Percentiles rank a stretch among this genome's conserved stretches.
These are phyloP conservation scores for Acacia confusa DNA, from an alignment of 306 rosid genomes.

Conservation along the genomic window DNA sequence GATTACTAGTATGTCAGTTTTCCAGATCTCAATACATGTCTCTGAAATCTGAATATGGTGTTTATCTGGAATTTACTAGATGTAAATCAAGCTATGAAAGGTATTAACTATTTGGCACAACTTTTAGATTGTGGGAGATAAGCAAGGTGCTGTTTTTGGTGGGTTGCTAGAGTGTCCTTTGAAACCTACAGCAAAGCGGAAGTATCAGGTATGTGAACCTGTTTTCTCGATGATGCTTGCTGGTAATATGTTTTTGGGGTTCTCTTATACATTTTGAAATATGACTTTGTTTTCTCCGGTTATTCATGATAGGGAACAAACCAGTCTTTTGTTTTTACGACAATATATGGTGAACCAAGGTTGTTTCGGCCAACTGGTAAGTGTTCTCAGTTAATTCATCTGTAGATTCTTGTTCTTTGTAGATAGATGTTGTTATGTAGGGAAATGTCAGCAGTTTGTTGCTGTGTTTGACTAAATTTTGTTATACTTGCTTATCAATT, in stretches of 20 bases:
- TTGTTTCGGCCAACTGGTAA: slow-evolving; percentile 97
- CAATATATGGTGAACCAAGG: slow-evolving; percentile 90
- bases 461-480: neutral
- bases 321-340: slow-evolving; percentile 89
- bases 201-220: slow-evolving; percentile 74
- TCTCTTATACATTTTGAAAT: slow-evolving; percentile 23
- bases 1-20: slow-evolving; percentile 70
- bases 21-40: slow-evolving; percentile 17
- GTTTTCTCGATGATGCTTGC: slow-evolving; percentile 17
- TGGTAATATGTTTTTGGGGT: neutral
- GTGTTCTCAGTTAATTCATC: slow-evolving; percentile 27
- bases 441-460: neutral
- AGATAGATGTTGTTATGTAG: slow-evolving; percentile 19
- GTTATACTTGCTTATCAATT: neutral
- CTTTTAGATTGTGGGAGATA: slow-evolving; percentile 85
- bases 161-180: slow-evolving; percentile 86
- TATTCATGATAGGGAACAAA: slow-evolving; percentile 65
- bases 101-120: slow-evolving; percentile 25
- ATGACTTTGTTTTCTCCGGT: slow-evolving; percentile 34
- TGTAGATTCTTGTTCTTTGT: slow-evolving; percentile 17
- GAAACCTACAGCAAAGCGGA: slow-evolving; percentile 81
- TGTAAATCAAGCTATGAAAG: slow-evolving; percentile 18
- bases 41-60: neutral
- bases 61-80: slow-evolving; percentile 24
- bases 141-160: slow-evolving; percentile 89